Evolutionary conservation across 495 filamentous ascomycete genomes (phyloP), one percentile per base, ranked within the genome.

Genomic region (Aspergillus incahuasiensis): DNA sequence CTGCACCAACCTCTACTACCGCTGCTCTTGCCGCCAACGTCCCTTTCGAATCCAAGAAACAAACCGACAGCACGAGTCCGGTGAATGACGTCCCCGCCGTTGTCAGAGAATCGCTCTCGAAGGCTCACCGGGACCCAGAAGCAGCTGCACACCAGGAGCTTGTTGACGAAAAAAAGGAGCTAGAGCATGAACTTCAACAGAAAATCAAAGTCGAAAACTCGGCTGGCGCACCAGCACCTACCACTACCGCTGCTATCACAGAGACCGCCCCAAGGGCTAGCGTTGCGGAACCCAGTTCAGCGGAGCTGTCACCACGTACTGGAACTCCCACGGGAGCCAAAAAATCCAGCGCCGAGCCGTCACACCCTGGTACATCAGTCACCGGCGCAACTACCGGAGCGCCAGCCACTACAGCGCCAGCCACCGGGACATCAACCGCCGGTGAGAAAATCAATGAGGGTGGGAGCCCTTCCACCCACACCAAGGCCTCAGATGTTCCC

Each of bases 121-220:
- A 85, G 59, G 82, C 89, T 15, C 78, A 85, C 44, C 60, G 73
- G 52, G 74, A 74, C 43, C 86, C 89, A 25, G 89, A 95, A 69
- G 89, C 89, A 16, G 82, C 86, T 20, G 83, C 80, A 22, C 83
- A 84, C 68, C 71, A 79, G 15, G 78, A 79, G 40, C 83, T 82
- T 4, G 87, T 94, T 8, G 79, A 82, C 53, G 88, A 91, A 66
- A 95, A 95, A 82, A 83, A 82, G 66, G 84, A 79, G 16, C 74
- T 89, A 30, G 90, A 92, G 71, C 62, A 81, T 19, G 84, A 91
- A 69, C 72, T 91, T 2, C 72, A 84, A 46, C 72, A 79, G 52
- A 79, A 80, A 50, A 74, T 85, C 11, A 66, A 72, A 32, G 64
- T 74, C 0, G 71, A 74, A 19, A 72, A 80, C 40, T 71, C 77